Base-by-base conservation (phyloP, 2,329 filamentous ascomycete species). In the Stagonosporopsis vannaccii region DNA sequence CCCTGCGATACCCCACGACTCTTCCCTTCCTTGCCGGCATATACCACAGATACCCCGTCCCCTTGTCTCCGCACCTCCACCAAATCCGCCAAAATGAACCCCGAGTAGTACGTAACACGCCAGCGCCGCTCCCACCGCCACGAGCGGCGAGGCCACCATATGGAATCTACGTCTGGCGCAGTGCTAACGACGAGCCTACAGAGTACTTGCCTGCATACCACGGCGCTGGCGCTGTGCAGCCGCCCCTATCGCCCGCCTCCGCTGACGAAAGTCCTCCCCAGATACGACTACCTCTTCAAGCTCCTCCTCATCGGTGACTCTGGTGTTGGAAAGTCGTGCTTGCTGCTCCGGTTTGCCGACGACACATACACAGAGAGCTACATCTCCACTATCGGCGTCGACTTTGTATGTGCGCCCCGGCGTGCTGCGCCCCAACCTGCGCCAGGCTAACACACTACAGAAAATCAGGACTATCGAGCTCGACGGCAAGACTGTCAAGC, bases 211-310 rank as follows among this genome's bases (percentile, higher is more conserved):
- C 25, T 17, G 20, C 42, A 22, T 7, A 35, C 32, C 40, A 17
- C 42, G 32, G 23, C 30, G 22, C 26, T 17, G 44, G 36, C 48
- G 44, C 49, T 32, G 49, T 49, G 48, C 44, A 33, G 39, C 15
- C 30, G 33, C 35, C 56, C 43, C 52, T 50, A 22, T 20, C 41
- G 58, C 41, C 48, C 41, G 40, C 37, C 57, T 56, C 56, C 57
- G 58, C 69, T 72, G 59, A 74, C 67, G 43, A 49, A 26, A 40
- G 48, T 49, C 51, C 45, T 55, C 22, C 28, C 49, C 76, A 98
- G 95, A 95, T 99, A 99, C 90, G 95, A 99, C 80, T 99, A 99
- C 81, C 92, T 99, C 76, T 99, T 99, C 89, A 99, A 99, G 89
- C 92, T 99, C 68, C 91, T 99, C 81, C 94, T 99, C 84, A 99